A percentile compares a stretch with the other conserved stretches of the same genome.
Conservation (phyloP, 306 rosid genomes). For the Lagenaria siceraria region DNA sequence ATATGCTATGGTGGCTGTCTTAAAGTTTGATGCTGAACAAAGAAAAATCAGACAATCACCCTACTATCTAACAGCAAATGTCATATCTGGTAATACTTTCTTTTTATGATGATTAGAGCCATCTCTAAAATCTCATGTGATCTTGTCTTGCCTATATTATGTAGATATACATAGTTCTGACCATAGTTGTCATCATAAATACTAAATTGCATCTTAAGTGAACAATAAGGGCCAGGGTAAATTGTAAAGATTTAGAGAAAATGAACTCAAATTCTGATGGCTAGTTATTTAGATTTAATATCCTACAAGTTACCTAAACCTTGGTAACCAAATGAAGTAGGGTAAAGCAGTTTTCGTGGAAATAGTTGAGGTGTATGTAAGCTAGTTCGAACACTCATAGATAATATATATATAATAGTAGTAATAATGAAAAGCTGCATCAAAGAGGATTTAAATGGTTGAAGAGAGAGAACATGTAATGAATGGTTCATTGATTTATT, state of each 20-base stretch:
- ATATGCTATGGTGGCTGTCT: slow-evolving; percentile 57
- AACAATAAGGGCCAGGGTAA: background rate
- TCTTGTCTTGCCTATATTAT: background rate
- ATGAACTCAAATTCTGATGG: background rate
- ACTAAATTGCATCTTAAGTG: background rate
- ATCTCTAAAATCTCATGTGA: background rate
- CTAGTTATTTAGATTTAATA: background rate
- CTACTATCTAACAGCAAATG: slow-evolving; percentile 59
- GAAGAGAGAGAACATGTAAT: background rate
- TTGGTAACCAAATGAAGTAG: background rate
- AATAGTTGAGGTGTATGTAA: background rate
- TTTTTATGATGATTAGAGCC: background rate
- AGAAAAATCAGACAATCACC: slow-evolving; percentile 46
- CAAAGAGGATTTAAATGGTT: background rate
- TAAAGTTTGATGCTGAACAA: slow-evolving; percentile 44
- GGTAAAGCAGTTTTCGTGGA: background rate
- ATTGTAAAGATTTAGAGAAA: background rate
- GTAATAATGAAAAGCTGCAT: background rate
- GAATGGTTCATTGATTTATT: background rate
- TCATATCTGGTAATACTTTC: slow-evolving; percentile 51
- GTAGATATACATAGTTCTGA: background rate
- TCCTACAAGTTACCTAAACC: background rate
- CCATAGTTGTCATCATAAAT: background rate
- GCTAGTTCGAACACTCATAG: background rate
- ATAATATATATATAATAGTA: no score